phyloP scores from a whole-genome alignment of 75 land plant genomes.

The Selaginella moellendorffii region DNA sequence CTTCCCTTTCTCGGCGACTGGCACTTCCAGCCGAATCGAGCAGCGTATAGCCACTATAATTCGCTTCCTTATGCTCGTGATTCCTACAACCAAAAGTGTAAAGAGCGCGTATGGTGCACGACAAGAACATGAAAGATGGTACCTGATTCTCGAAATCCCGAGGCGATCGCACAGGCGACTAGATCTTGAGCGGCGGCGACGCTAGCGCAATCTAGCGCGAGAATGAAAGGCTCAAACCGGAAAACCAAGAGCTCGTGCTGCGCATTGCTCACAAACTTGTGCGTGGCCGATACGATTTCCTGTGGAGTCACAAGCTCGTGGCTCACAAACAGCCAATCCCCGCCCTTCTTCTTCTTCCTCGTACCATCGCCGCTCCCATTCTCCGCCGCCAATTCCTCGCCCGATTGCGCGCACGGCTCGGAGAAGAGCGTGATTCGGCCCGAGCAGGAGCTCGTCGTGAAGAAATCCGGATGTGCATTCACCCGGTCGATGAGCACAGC shows the following conservation, averaged over 20 bases:
- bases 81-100: conserved; percentile 18
- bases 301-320: conserved; percentile 24
- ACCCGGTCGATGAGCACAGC: conserved; percentile 44
- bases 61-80: conserved; percentile 39
- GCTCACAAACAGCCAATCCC: conserved; percentile 41
- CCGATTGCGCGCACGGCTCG: conserved; percentile 13
- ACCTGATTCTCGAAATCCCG: conserved; percentile 85
- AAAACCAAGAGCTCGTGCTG: conserved; percentile 42
- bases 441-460: conserved; percentile 97
- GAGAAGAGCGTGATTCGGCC: conserved; percentile 81
- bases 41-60: conserved; percentile 82
- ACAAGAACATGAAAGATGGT: not conserved
- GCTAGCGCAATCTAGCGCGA: conserved; percentile 68
- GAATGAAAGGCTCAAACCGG: conserved; percentile 76
- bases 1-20: conserved; percentile 34
- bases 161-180: conserved; percentile 59
- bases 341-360: conserved; percentile 47
- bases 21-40: conserved; percentile 84
- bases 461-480: conserved; percentile 55
- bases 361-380: conserved; percentile 16
- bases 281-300: conserved; percentile 12
- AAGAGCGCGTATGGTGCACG: not conserved
- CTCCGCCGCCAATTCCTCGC: conserved; percentile 11
- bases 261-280: not conserved
- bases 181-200: conserved; percentile 42